Conservation (phyloP, 163 green algal genomes). For the Coccomyxa subellipsoidea region DNA sequence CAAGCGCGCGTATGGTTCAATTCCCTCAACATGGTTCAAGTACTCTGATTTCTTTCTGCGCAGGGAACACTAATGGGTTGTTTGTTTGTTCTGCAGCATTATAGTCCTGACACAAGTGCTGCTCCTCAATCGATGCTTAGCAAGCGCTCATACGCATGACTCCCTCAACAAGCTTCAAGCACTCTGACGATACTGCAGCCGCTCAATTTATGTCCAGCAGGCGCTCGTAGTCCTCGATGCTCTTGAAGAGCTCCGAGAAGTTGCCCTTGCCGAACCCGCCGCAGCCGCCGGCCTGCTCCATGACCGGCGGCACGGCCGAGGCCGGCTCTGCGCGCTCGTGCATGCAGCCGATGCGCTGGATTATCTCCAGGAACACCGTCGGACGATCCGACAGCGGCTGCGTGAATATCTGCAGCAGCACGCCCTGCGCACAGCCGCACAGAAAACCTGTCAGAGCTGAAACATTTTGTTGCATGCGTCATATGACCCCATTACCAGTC, state of each 20-base stretch:
- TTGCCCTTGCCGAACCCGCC: constrained; percentile 98
- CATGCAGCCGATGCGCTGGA: constrained; percentile 90
- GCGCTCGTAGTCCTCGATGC: constrained; percentile 76
- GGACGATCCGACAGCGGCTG: constrained; percentile 83
- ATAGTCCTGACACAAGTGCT: no score
- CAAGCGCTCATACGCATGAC: no score
- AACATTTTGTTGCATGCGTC: no score
- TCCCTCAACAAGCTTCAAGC: no score
- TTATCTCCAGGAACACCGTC: constrained; percentile 99
- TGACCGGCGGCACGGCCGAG: not conserved
- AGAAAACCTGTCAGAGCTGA: not conserved
- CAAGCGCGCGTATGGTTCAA: no score
- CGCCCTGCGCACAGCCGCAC: constrained; percentile 58
- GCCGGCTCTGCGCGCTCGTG: not conserved
- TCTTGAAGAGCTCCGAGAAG: constrained; percentile 94
- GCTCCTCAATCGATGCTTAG: no score
- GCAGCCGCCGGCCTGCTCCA: constrained; percentile 84
- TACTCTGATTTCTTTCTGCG: no score
- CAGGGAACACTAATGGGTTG: no score
- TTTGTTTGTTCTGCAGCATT: no score
- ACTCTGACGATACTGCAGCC: no score
- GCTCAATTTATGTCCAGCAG: constrained; percentile 16
- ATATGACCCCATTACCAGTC: no score
- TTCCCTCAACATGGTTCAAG: no score
- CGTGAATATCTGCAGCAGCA: constrained; percentile 95